Percentiles rank a stretch among this genome's conserved stretches.
phyloP scores from a whole-genome alignment of 495 filamentous ascomycete species.

The Podospora anserina region DNA sequence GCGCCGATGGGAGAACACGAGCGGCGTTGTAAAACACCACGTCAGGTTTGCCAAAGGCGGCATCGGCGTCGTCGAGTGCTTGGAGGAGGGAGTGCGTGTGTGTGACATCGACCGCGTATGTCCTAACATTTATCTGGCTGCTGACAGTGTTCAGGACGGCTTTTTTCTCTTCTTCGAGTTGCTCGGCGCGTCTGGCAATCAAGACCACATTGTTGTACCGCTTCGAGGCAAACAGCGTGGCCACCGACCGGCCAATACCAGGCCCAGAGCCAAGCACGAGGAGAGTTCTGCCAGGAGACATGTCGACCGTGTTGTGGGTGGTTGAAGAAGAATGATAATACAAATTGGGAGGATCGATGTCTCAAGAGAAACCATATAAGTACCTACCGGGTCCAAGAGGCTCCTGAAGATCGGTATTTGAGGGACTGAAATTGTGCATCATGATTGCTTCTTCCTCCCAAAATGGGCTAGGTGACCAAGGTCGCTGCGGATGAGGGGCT shows the following conservation, averaged over 20 bases:
- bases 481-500: not conserved
- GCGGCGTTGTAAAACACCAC: conserved; percentile 45
- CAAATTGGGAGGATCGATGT: not conserved
- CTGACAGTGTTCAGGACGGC: conserved; percentile 24
- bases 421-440: not conserved
- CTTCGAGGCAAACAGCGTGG: conserved; percentile 37
- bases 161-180: conserved; percentile 33
- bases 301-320: not conserved
- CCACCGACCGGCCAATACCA: conserved; percentile 39
- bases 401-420: not conserved
- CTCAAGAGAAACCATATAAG: not conserved
- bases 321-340: not conserved
- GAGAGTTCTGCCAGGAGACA: conserved; percentile 17
- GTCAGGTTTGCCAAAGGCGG: conserved; percentile 30
- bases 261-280: conserved; percentile 43
- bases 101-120: conserved; percentile 34
- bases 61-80: conserved; percentile 34
- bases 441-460: not conserved
- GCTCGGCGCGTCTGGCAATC: conserved; percentile 35
- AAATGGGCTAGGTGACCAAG: not conserved
- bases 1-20: conserved; percentile 27
- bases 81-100: conserved; percentile 24
- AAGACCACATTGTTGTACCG: conserved; percentile 40
- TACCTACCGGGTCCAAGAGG: not conserved
- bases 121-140: conserved; percentile 27